Evolutionary conservation across 1,284 basidiomycete species (phyloP).

Genomic region (Hemileia vastatrix): DNA sequence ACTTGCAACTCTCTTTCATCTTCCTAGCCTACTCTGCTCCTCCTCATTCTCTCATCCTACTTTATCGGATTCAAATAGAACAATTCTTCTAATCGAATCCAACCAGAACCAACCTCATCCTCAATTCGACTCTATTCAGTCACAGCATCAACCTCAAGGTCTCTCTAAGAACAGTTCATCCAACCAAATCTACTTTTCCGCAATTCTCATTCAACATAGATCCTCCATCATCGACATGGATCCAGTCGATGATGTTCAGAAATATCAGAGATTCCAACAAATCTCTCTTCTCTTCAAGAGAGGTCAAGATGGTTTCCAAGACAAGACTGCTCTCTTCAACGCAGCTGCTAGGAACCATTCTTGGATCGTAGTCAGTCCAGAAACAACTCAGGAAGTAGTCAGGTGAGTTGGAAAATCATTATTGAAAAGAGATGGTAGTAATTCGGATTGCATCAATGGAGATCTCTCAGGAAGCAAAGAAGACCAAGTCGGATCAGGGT

Average conservation of each 20-base stretch:
- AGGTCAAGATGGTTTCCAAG: constrained; percentile 22
- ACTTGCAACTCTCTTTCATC: no score
- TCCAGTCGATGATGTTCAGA: not conserved
- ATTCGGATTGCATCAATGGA: constrained; percentile 8
- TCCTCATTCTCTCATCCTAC: no score
- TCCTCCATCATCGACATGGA: not conserved
- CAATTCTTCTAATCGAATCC: no score
- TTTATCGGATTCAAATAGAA: no score
- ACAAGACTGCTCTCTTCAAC: constrained; percentile 33
- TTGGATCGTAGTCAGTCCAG: constrained; percentile 32
- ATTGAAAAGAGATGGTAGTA: constrained; percentile 4
- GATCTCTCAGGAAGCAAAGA: constrained; percentile 1
- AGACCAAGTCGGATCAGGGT: not conserved
- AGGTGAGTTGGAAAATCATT: constrained; percentile 16
- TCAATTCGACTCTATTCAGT: no score
- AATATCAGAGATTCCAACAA: not conserved
- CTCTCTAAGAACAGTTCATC: no score
- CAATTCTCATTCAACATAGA: not conserved
- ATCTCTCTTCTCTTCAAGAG: not conserved
- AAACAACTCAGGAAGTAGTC: constrained; percentile 28
- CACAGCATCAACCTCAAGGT: not conserved
- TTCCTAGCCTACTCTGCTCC: no score
- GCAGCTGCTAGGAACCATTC: constrained; percentile 30
- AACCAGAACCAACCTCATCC: no score
- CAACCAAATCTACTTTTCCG: not conserved